These are phyloP conservation scores for Cynanchum wilfordii DNA, from an alignment of 257 asterid species.

Conservation along the genomic window DNA sequence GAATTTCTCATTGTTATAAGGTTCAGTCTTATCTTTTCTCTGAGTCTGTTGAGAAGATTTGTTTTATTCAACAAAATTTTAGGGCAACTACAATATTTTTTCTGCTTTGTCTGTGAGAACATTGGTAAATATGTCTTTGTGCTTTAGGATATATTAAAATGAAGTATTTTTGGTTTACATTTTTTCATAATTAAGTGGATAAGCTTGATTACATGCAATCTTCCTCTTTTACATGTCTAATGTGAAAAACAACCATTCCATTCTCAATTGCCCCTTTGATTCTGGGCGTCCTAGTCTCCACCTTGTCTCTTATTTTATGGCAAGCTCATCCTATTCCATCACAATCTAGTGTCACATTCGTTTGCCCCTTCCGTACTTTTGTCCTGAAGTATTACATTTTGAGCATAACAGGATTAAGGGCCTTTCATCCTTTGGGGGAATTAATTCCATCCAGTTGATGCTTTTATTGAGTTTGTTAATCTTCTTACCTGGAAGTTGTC, in stretches of 20 bases:
- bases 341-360: background rate
- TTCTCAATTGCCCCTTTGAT: background rate
- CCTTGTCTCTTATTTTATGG: background rate
- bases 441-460: background rate
- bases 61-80: background rate
- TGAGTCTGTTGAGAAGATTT: background rate
- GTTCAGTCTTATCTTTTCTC: background rate
- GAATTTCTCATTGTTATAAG: constrained; percentile 16
- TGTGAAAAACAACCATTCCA: background rate
- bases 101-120: background rate
- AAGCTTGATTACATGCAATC: background rate
- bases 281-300: background rate
- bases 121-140: background rate
- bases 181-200: background rate
- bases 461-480: constrained; percentile 1
- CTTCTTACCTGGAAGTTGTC: background rate
- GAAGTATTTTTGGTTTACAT: background rate
- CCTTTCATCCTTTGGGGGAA: background rate
- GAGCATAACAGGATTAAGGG: background rate
- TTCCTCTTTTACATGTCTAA: background rate
- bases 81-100: background rate
- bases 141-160: background rate
- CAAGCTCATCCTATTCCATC: background rate
- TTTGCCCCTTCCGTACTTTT: background rate
- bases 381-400: background rate